A percentile compares a stretch with the other conserved stretches of the same genome.
These are phyloP conservation scores for Chiua virens DNA, from an alignment of 768 basidiomycete species.

Conservation along the genomic window DNA sequence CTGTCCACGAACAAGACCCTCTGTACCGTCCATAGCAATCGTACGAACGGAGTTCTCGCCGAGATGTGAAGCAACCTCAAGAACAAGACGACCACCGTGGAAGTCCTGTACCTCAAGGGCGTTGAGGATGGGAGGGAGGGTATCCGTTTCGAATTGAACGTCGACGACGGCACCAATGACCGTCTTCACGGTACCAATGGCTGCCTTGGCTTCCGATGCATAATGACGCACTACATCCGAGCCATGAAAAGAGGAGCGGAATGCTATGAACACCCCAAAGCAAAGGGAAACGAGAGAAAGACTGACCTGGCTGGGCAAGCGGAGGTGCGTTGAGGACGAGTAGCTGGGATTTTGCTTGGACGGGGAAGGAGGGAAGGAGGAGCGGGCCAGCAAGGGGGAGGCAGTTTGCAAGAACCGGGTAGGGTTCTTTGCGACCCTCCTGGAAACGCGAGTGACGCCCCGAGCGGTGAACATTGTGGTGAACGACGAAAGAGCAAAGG, in stretches of 20 bases:
- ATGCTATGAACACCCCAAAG: not conserved
- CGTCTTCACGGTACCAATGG: constrained; percentile 86
- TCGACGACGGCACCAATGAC: constrained; percentile 99
- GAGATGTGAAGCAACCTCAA: constrained; percentile 97
- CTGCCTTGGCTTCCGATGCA: constrained; percentile 82
- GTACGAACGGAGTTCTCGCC: constrained; percentile 99
- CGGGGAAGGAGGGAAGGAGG: constrained; percentile 44
- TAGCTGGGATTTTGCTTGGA: constrained; percentile 46
- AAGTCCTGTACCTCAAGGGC: constrained; percentile 97
- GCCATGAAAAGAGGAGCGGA: not conserved
- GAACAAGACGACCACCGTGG: constrained; percentile 93
- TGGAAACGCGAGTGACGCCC: constrained; percentile 84
- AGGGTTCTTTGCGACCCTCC: constrained; percentile 77
- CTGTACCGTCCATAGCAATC: constrained; percentile 99
- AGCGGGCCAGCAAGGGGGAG: constrained; percentile 53
- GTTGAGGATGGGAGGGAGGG: constrained; percentile 94
- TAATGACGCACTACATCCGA: constrained; percentile 67
- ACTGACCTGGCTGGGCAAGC: constrained; percentile 55
- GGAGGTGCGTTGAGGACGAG: constrained; percentile 51
- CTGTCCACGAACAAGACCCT: constrained; percentile 99
- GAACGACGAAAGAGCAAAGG: constrained; percentile 30
- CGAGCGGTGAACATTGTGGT: constrained; percentile 81
- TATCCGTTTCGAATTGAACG: constrained; percentile 93
- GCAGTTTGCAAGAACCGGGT: constrained; percentile 82
- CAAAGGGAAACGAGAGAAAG: constrained; percentile 3